Base-by-base conservation (phyloP, 805 yeast species). In the Jamesozyma rosinii region DNA sequence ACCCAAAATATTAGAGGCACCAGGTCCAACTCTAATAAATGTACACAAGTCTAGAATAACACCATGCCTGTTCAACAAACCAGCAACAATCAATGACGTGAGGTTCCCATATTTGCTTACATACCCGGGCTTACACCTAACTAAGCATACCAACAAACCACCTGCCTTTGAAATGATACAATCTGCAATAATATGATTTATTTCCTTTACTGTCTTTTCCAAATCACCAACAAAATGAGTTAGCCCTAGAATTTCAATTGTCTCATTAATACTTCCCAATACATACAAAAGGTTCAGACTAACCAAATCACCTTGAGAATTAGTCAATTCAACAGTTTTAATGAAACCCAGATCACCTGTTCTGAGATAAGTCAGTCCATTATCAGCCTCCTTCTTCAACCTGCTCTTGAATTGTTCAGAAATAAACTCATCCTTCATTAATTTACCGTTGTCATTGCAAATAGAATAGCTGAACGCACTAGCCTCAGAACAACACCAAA, bases 271-370 rank as follows among this genome's bases (percentile, higher is more conserved):
- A 40, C 79, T 72, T 0, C 98, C 97, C 38, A 92, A 62, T 4
- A 87, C 87, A 61, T 82, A 92, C 41, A 92, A 67, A 4, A 92
- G 79, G 56, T 88, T 95, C 62, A 87, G 66, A 29, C 65, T 66
- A 11, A 65, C 57, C 22, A 57, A 60, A 8, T 57, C 72, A 55
- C 63, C 72, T 58, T 62, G 55, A 5, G 50, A 41, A 42, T 67
- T 59, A 58, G 72, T 54, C 41, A 72, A 64, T 3, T 75, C 70
- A 4, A 87, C 79, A 18, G 79, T 81, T 55, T 88, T 95, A 43
- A 92, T 69, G 59, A 92, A 92, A 0, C 99, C 99, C 31, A 92
- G 68, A 57, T 92, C 97, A 1, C 97, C 97, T 0, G 97, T 92
- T 49, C 98, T 71, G 51, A 85, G 68, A 60, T 85, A 92, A 2